Evolutionary conservation across 257 asterid species (phyloP).

Genomic region (Linderniella brevidens): DNA sequence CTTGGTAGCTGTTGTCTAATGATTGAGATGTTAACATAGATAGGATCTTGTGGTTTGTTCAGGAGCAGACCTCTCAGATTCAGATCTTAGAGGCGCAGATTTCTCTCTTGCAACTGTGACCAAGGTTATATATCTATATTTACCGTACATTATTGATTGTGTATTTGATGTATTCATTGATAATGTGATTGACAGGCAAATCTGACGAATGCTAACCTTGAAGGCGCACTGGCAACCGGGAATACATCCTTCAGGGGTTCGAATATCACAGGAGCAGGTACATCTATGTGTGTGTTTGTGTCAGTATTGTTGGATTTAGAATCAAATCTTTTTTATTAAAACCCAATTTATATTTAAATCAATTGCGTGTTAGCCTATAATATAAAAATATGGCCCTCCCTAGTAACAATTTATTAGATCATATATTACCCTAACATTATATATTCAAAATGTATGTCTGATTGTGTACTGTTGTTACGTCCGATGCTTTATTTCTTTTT

Average conservation of each 20-base stretch:
- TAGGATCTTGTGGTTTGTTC: constrained; percentile 12
- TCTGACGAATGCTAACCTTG: constrained; percentile 82
- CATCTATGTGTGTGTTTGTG: neutral
- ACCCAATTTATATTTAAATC: too few relatives aligned
- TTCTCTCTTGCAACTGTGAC: constrained; percentile 85
- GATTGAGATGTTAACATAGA: constrained; percentile 1
- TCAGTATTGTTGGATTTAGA: too few relatives aligned
- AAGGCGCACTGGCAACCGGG: constrained; percentile 90
- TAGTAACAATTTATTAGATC: too few relatives aligned
- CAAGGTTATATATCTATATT: constrained; percentile 32
- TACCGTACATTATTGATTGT: neutral
- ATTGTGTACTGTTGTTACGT: too few relatives aligned
- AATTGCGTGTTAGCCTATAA: too few relatives aligned
- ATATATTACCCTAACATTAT: neutral
- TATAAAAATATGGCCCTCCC: too few relatives aligned
- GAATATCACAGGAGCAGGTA: constrained; percentile 81
- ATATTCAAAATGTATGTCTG: too few relatives aligned
- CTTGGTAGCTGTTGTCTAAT: too few relatives aligned
- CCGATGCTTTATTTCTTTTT: neutral
- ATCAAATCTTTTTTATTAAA: too few relatives aligned
- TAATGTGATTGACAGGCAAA: constrained; percentile 30
- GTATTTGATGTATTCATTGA: too few relatives aligned
- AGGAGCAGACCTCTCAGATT: constrained; percentile 95
- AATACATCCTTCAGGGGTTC: constrained; percentile 87
- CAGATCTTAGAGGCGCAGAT: constrained; percentile 95